phyloP scores from a whole-genome alignment of 2,329 filamentous ascomycete species.

The Dryadomyces quercivorus region DNA sequence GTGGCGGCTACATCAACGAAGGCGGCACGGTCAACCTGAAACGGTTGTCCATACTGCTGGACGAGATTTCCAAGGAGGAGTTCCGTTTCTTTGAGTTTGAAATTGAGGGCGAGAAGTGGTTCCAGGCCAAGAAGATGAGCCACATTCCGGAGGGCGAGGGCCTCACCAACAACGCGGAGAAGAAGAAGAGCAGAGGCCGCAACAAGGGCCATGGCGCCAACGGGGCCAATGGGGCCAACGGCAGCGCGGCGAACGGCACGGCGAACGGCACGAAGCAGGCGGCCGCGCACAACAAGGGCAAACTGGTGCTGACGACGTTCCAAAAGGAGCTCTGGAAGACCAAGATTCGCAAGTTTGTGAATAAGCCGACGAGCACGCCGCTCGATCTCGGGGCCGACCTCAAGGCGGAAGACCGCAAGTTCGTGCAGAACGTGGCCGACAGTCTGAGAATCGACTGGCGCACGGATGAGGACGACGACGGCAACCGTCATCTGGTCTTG shows the following conservation, averaged over 20 bases:
- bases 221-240: neutral
- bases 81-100: constrained; percentile 88
- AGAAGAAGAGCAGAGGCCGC: constrained; percentile 5
- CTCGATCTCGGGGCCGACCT: constrained; percentile 64
- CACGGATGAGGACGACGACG: constrained; percentile 44
- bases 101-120: constrained; percentile 80
- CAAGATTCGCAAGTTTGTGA: constrained; percentile 71
- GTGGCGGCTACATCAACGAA: constrained; percentile 94
- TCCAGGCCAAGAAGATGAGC: constrained; percentile 65
- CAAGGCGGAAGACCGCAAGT: constrained; percentile 79
- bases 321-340: constrained; percentile 76
- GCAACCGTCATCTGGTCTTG: constrained; percentile 38
- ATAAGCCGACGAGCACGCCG: constrained; percentile 48
- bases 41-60: constrained; percentile 63
- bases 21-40: constrained; percentile 81
- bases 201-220: neutral
- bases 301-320: constrained; percentile 61
- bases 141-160: constrained; percentile 47
- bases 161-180: constrained; percentile 10
- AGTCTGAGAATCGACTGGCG: constrained; percentile 45
- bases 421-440: constrained; percentile 75
- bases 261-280: neutral
- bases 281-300: constrained; percentile 16
- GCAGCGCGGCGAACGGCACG: constrained; percentile 16
- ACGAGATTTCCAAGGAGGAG: constrained; percentile 80